Evolutionary conservation across 331 rosid genomes (phyloP).

Genomic region (Quercus phellos): DNA sequence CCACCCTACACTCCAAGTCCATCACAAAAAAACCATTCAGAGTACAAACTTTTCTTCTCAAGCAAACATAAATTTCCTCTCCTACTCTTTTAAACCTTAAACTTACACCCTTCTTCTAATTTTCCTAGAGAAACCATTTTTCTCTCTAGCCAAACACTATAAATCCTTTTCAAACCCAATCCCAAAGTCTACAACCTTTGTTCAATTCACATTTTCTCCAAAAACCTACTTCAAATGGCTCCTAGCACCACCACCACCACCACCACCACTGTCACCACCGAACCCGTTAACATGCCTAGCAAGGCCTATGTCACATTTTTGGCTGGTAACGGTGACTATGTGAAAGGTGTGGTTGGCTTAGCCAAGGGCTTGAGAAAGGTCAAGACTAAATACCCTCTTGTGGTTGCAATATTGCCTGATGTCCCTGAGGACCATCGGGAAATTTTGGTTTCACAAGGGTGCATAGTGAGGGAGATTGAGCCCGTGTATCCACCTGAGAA

Average conservation of each 20-base stretch:
- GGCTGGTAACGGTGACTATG: slow-evolving; percentile 78
- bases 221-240: slow-evolving; percentile 35
- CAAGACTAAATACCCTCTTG: slow-evolving; percentile 52
- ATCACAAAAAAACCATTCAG: too few relatives aligned
- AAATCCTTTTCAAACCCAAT: neutral
- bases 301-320: slow-evolving; percentile 74
- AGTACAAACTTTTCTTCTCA: neutral
- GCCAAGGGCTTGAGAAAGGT: slow-evolving; percentile 82
- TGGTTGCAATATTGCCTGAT: slow-evolving; percentile 69
- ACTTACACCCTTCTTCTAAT: neutral
- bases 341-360: slow-evolving; percentile 81
- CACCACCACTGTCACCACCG: neutral
- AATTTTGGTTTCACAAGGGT: slow-evolving; percentile 56
- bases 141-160: slow-evolving; percentile 4
- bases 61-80: neutral
- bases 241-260: slow-evolving; percentile 36
- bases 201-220: neutral
- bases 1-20: neutral
- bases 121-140: neutral
- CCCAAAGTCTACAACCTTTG: neutral
- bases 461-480: slow-evolving; percentile 55
- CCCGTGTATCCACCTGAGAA: slow-evolving; percentile 64
- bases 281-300: neutral
- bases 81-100: neutral
- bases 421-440: slow-evolving; percentile 70